These are phyloP conservation scores for Botrytis galanthina DNA, from an alignment of 2,329 filamentous ascomycete species.

Conservation along the genomic window DNA sequence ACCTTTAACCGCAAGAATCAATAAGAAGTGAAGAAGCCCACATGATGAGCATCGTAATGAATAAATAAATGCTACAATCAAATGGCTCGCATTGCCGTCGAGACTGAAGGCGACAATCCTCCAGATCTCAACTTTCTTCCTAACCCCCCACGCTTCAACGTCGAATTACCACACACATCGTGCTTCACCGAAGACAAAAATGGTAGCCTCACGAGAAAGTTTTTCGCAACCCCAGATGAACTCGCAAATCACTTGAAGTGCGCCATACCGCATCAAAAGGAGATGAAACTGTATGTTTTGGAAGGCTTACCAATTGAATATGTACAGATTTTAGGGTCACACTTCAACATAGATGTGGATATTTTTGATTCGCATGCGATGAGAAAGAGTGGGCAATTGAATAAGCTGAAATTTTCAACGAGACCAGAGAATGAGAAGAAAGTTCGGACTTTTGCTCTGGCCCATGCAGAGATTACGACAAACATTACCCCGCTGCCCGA, in stretches of 20 bases:
- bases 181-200: not conserved
- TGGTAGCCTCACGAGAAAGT: not conserved
- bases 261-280: not conserved
- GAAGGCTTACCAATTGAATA: conserved; percentile 7
- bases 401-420: not conserved
- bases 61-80: not conserved
- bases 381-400: conserved; percentile 9
- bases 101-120: not conserved
- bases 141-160: not conserved
- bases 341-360: conserved; percentile 8
- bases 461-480: not conserved
- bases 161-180: not conserved
- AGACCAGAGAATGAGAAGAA: not conserved
- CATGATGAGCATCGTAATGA: not conserved
- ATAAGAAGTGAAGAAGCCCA: not conserved
- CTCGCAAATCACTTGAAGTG: not conserved
- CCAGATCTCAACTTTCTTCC: not conserved
- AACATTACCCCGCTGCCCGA: not conserved
- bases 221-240: conserved; percentile 1
- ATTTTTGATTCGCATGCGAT: conserved; percentile 9
- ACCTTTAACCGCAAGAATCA: not conserved
- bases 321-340: not conserved
- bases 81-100: not conserved
- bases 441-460: not conserved
- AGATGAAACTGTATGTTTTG: not conserved